Evolutionary conservation across 148 eudicot genomes (phyloP), one percentile per base, ranked within the genome.

Genomic region (Diospyros kaki): DNA sequence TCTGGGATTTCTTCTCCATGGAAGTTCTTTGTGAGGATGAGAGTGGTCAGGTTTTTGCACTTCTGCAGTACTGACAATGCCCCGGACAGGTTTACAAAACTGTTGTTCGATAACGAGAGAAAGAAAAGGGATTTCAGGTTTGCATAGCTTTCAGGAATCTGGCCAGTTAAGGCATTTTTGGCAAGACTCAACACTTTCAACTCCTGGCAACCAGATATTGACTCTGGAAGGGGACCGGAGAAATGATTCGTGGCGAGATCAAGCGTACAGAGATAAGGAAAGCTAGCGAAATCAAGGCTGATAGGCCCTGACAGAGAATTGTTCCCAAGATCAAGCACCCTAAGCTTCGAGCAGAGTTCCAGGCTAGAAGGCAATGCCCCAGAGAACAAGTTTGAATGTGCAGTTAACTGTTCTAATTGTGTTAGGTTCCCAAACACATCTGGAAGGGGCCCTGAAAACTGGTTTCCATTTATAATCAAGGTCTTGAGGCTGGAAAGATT

Each of bases 271-370:
- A 92, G 83, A 75, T 79, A 71, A 43, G 83, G 62, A 69, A 92
- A 76, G 73, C 80, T 54, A 67, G 83, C 79, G 75, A 90, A 92
- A 83, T 90, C 83, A 59, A 90, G 74, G 77, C 75, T 75, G 54
- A 93, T 75, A 4, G 50, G 66, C 53, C 97, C 97, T 4, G 81
- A 72, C 59, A 93, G 83, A 14, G 98, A 87, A 82, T 91, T 93
- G 83, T 93, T 93, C 40, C 93, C 79, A 61, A 93, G 89, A 89
- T 91, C 97, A 76, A 93, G 94, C 39, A 84, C 78, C 58, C 67
- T 70, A 28, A 93, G 85, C 64, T 66, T 83, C 42, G 85, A 79
- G 79, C 97, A 86, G 6, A 76, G 60, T 42, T 90, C 78, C 18
- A 91, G 65, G 66, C 83, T 86, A 59, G 83, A 74, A 72, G 98